phyloP scores from a whole-genome alignment of 495 filamentous ascomycete genomes.

The Hypoxylon fragiforme region DNA sequence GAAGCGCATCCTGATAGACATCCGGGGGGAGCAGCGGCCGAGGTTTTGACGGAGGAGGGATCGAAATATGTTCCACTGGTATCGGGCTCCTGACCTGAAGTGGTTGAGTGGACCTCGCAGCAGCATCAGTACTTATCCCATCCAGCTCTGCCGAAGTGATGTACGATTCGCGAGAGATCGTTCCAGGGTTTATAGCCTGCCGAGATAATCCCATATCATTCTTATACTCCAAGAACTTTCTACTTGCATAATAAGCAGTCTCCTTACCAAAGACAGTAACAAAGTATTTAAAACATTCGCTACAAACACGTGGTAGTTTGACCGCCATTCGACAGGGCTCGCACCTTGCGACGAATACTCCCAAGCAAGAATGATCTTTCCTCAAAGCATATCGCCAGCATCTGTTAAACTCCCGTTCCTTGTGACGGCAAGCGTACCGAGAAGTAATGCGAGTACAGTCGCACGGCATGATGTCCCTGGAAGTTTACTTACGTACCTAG shows the following conservation, averaged over 20 bases:
- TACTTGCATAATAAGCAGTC: slow-evolving; percentile 12
- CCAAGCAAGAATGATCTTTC: slow-evolving; percentile 4
- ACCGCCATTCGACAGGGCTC: neutral
- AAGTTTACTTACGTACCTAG: slow-evolving; percentile 1
- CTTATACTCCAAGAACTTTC: slow-evolving; percentile 30
- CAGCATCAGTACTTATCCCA: neutral
- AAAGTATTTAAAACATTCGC: slow-evolving; percentile 24
- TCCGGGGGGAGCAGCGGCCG: slow-evolving; percentile 10
- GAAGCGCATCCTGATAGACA: neutral
- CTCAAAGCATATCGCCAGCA: slow-evolving; percentile 23
- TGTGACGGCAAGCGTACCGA: slow-evolving; percentile 30
- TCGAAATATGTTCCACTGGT: neutral
- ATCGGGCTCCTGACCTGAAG: slow-evolving; percentile 12
- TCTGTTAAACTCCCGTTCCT: slow-evolving; percentile 15
- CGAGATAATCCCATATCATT: slow-evolving; percentile 2
- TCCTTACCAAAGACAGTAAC: slow-evolving; percentile 7
- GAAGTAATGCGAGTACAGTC: slow-evolving; percentile 20
- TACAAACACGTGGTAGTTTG: slow-evolving; percentile 11
- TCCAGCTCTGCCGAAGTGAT: slow-evolving; percentile 6
- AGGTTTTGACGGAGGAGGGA: neutral
- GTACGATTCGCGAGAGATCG: slow-evolving; percentile 12
- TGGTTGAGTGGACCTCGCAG: neutral
- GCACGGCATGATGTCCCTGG: slow-evolving; percentile 17
- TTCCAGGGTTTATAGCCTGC: slow-evolving; percentile 21
- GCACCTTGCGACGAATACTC: slow-evolving; percentile 2